These are phyloP conservation scores for Amanita rubescens DNA, from an alignment of 768 basidiomycete genomes.

Conservation along the genomic window DNA sequence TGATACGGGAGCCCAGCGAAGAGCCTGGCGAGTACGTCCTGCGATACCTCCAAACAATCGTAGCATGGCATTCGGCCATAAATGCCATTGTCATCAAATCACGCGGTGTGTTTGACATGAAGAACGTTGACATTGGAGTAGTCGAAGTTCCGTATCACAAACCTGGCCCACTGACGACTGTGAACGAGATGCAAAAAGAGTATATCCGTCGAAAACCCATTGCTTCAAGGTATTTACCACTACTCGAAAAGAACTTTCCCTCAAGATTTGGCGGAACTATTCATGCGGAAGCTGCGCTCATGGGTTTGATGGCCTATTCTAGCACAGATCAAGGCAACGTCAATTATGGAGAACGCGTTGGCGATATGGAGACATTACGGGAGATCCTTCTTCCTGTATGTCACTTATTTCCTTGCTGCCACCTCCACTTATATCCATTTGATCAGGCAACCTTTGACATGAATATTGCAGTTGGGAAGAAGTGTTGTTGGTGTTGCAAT, in stretches of 20 bases:
- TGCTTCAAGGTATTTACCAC: background rate
- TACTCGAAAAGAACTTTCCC: background rate
- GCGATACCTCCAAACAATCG: background rate
- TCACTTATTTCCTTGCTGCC: background rate
- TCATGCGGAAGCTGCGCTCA: background rate
- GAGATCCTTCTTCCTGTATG: background rate
- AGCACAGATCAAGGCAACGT: background rate
- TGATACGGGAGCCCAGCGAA: background rate
- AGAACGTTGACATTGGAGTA: background rate
- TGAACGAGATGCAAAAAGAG: background rate
- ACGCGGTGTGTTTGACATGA: background rate
- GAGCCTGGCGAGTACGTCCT: background rate
- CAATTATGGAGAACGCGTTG: background rate
- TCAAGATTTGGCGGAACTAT: background rate
- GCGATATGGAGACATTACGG: background rate
- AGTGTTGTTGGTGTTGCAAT: conserved; percentile 1
- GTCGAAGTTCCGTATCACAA: background rate
- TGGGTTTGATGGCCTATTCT: background rate
- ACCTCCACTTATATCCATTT: background rate
- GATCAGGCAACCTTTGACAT: background rate
- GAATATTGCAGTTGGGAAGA: background rate
- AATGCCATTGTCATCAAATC: background rate
- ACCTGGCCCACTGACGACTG: background rate
- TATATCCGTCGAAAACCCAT: background rate
- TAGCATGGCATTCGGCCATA: background rate